Conservation (phyloP, 768 basidiomycete genomes). For the Paxillus rubicundulus region DNA sequence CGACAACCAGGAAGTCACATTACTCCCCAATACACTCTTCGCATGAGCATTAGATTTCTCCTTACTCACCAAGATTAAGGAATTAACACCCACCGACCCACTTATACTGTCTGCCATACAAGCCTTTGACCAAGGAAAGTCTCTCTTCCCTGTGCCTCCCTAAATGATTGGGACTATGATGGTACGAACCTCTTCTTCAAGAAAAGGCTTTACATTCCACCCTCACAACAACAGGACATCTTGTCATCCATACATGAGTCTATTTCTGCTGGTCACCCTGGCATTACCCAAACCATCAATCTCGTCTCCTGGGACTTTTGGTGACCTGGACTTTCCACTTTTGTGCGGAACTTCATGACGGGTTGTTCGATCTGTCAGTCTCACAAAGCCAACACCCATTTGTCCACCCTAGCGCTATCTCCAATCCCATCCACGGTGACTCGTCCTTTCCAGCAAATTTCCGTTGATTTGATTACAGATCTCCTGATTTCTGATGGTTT, state of each 20-base stretch:
- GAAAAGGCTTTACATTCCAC: no score
- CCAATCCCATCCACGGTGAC: background rate
- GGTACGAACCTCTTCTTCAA: no score
- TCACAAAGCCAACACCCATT: conserved; percentile 3
- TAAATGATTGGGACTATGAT: no score
- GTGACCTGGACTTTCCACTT: background rate
- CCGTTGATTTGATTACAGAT: background rate
- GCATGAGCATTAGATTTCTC: no score
- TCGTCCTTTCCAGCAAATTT: background rate
- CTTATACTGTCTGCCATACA: no score
- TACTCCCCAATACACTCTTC: conserved; percentile 19
- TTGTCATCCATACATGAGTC: no score
- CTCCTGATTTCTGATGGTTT: background rate
- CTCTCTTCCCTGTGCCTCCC: no score
- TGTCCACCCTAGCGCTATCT: accelerated
- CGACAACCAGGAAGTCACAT: no score
- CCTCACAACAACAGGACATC: no score
- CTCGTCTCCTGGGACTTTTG: background rate
- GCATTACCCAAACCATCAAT: background rate
- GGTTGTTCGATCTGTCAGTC: conserved; percentile 9
- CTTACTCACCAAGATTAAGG: no score
- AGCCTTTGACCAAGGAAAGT: no score
- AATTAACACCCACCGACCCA: no score
- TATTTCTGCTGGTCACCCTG: background rate
- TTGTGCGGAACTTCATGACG: background rate